phyloP scores from a whole-genome alignment of 257 asterid genomes.

The Solanum dulcamara region DNA sequence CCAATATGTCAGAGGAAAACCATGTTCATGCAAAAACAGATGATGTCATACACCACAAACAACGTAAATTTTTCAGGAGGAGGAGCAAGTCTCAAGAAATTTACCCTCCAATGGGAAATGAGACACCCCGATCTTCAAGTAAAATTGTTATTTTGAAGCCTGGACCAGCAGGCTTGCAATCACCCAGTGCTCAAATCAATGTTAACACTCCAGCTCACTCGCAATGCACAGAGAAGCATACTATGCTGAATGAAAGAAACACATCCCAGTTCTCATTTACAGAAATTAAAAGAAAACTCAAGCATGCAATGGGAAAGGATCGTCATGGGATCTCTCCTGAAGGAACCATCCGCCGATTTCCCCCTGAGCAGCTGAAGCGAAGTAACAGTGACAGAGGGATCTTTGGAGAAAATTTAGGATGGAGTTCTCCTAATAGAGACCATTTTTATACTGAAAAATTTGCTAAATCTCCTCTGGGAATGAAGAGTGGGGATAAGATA shows the following conservation, averaged over 20 bases:
- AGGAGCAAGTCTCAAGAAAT: constrained; percentile 69
- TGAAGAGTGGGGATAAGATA: constrained; percentile 32
- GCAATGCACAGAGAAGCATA: constrained; percentile 6
- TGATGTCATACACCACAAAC: constrained; percentile 37
- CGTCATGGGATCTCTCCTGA: constrained; percentile 29
- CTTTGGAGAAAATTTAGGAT: constrained; percentile 44
- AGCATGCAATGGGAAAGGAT: constrained; percentile 84
- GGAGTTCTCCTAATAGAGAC: constrained; percentile 93
- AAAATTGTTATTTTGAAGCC: constrained; percentile 71
- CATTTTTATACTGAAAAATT: constrained; percentile 72
- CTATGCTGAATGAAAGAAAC: constrained; percentile 30
- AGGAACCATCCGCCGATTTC: constrained; percentile 2
- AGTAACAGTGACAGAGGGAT: constrained; percentile 31
- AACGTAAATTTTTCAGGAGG: constrained; percentile 47
- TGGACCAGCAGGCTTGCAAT: constrained; percentile 37
- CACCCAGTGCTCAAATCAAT: constrained; percentile 19
- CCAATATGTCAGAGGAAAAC: constrained; percentile 27
- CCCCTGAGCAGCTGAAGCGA: constrained; percentile 28
- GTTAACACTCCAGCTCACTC: constrained; percentile 20
- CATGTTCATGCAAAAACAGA: constrained; percentile 22
- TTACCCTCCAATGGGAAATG: constrained; percentile 35
- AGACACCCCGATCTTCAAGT: constrained; percentile 32
- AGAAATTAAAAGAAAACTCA: constrained; percentile 72
- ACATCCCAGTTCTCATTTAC: constrained; percentile 64
- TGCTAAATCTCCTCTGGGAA: constrained; percentile 34